Conservation (phyloP, 1,284 basidiomycete species). For the Microbotryomycetes sp. region DNA sequence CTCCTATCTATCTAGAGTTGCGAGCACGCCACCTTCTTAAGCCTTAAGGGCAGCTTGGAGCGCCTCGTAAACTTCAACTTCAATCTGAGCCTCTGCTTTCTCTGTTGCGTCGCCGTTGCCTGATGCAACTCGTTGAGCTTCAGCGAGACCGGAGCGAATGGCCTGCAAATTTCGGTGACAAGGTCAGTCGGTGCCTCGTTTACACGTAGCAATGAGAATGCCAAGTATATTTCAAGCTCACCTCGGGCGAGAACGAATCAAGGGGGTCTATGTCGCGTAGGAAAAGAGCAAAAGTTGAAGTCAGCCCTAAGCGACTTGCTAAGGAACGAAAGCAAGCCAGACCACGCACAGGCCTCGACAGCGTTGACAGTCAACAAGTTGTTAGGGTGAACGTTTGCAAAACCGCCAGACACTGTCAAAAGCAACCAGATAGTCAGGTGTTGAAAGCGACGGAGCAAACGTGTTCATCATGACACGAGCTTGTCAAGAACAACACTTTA, state of each 20-base stretch:
- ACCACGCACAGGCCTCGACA: constrained; percentile 66
- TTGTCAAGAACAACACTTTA: neutral
- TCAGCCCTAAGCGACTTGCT: neutral
- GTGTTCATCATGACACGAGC: neutral
- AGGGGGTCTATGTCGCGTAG: constrained; percentile 58
- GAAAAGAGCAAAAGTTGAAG: neutral
- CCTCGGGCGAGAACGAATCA: constrained; percentile 82
- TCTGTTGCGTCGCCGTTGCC: constrained; percentile 85
- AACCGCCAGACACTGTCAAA: constrained; percentile 82
- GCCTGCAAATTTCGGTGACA: constrained; percentile 53
- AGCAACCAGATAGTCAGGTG: neutral
- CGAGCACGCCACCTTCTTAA: no score
- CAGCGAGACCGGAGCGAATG: constrained; percentile 79
- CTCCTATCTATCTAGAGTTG: no score
- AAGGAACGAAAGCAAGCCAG: neutral
- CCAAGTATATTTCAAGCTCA: constrained; percentile 45
- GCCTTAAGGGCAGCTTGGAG: constrained; percentile 71
- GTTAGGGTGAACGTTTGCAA: constrained; percentile 96
- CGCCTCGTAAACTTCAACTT: constrained; percentile 93
- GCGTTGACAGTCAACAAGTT: constrained; percentile 96
- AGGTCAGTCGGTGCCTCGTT: constrained; percentile 1
- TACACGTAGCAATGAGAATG: neutral
- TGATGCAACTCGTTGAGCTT: constrained; percentile 73
- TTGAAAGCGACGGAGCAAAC: neutral
- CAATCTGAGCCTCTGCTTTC: constrained; percentile 85